Conservation (phyloP, 495 filamentous ascomycete genomes). For the Cryomyces minteri region DNA sequence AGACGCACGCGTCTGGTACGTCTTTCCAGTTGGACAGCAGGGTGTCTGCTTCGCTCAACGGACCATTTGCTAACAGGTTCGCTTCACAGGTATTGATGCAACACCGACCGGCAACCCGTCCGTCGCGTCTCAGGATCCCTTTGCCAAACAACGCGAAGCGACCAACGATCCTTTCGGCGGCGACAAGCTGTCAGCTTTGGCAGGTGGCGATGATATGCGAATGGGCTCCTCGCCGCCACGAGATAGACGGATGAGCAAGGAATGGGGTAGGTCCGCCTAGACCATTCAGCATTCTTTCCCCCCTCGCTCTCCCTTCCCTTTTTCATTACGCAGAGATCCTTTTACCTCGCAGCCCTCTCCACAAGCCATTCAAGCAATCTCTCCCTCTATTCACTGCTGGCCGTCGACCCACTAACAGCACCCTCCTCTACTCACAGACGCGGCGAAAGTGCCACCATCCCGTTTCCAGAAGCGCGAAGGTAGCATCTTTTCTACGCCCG, state of each 20-base stretch:
- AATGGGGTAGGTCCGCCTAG: conserved; percentile 8
- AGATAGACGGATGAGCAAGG: conserved; percentile 15
- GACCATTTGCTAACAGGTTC: no score
- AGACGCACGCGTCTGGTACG: no score
- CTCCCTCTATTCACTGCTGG: no score
- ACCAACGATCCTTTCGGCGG: conserved; percentile 11
- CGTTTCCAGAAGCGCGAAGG: conserved; percentile 47
- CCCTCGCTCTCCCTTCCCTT: background rate
- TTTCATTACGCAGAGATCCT: no score
- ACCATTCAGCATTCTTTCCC: background rate
- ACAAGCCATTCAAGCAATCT: no score
- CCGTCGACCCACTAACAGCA: background rate
- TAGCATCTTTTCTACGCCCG: conserved; percentile 40
- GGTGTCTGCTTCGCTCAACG: no score
- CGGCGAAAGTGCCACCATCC: conserved; percentile 38
- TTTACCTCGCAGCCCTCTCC: no score
- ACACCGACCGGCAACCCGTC: conserved; percentile 4
- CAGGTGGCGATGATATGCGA: background rate
- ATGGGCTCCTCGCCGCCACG: conserved; percentile 3
- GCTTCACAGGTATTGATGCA: conserved; percentile 4
- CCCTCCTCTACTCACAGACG: conserved; percentile 20
- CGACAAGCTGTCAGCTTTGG: background rate
- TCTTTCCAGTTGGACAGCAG: no score
- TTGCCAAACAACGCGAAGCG: conserved; percentile 6
- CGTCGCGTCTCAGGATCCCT: conserved; percentile 4